Evolutionary conservation across 2,329 filamentous ascomycete species (phyloP).

Genomic region (Fusarium brevicatenulatum): DNA sequence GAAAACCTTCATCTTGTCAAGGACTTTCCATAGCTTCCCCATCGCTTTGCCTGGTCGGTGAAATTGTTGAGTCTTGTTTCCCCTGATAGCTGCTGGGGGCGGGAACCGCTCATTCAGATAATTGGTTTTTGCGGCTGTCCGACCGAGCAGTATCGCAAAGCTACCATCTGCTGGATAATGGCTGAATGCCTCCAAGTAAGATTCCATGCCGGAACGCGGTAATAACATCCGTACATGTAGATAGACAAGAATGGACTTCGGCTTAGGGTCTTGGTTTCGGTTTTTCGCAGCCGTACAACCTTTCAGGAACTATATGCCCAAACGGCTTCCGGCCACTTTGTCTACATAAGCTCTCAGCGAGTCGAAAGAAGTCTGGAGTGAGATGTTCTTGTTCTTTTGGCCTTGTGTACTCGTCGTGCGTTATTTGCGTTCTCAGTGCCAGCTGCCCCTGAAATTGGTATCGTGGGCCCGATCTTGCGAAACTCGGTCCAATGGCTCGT

Average conservation of each 20-base stretch:
- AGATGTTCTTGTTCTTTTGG: neutral
- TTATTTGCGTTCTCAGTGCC: neutral
- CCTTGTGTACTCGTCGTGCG: neutral
- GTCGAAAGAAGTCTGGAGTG: accelerated
- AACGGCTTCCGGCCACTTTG: neutral
- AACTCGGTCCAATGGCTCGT: neutral
- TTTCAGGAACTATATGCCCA: neutral
- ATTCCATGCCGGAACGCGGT: neutral
- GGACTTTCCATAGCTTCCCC: neutral
- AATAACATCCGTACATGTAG: neutral
- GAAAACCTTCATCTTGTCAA: neutral
- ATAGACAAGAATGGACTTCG: neutral
- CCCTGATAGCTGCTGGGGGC: too few species aligned
- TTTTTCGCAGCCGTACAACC: too few species aligned
- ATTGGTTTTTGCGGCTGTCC: too few species aligned
- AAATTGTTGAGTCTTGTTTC: neutral
- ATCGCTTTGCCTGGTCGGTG: too few species aligned
- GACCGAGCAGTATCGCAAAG: too few species aligned
- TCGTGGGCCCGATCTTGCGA: too few species aligned
- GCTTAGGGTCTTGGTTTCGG: too few species aligned
- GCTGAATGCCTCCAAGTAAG: neutral
- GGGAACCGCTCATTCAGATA: too few species aligned
- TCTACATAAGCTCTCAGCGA: neutral
- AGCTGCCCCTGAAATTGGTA: neutral
- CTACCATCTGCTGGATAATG: too few species aligned